Evolutionary conservation across 352 stramenopile species (phyloP), one percentile per base, ranked within the genome.

Genomic region (Phytophthora litchii): DNA sequence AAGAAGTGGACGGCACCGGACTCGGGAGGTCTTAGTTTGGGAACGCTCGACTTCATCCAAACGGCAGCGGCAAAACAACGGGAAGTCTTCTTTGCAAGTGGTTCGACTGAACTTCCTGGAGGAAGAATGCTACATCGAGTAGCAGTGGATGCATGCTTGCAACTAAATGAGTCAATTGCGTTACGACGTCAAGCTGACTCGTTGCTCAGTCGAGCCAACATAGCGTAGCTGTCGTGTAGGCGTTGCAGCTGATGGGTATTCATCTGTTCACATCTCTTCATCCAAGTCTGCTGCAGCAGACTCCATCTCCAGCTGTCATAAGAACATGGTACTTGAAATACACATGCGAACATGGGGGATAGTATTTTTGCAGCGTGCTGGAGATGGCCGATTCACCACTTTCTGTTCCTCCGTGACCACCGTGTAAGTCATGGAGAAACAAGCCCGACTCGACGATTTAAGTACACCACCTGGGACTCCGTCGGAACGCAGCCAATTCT

Each of bases 391-490:
- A 9, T 4, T 34, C 37, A 43, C 19, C 46, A 45, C 27, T 60
- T 64, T 14, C 53, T 42, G 34, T 59, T 64, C 23, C 34, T 59
- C 27, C 13, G 14, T 31, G 34, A 5, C 13, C 16, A n/a, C 16
- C 4, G 19, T 47, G 35, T 19, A 17, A 23, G 31, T 19, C 23
- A 60, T 47, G 62, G 55, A 70, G 11, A 65, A 51, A 34, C 53
- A 43, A 8, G 21, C 27, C 20, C 49, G 27, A 9, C 29, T 70
- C 16, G 55, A 70, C n/a, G 62, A 70, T 14, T 57, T 70, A 37
- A 62, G 56, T 19, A 70, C 62, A 16, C 62, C 62, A 16, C 62
- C 62, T 3, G 62, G 62, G 3, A 70, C 62, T 1, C 62, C 62
- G 12, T 62, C 62, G 13, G 49, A 44, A 19, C 44, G 29, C 21